Conservation (phyloP, 805 yeast genomes). For the Barnettozyma siamensis region DNA sequence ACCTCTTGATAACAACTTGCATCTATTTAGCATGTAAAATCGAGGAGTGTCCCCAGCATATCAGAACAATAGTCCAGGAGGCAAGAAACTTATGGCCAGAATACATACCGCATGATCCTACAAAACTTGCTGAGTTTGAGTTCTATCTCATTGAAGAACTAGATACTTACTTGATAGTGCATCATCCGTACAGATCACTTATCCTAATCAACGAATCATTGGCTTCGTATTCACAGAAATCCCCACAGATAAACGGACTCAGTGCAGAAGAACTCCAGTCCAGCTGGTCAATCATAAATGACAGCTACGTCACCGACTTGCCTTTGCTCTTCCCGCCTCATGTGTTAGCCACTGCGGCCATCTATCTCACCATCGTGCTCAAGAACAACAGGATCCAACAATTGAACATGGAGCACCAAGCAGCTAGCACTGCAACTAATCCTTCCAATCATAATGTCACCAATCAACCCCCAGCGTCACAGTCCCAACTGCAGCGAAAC, state of each 20-base stretch:
- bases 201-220: constrained; percentile 39
- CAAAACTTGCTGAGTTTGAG: constrained; percentile 92
- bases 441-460: not conserved
- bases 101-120: constrained; percentile 83
- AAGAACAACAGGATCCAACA: constrained; percentile 29
- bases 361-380: constrained; percentile 71
- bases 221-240: constrained; percentile 21
- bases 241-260: constrained; percentile 25
- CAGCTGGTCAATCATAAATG: constrained; percentile 87
- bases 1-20: constrained; percentile 75
- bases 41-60: constrained; percentile 94
- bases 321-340: constrained; percentile 86
- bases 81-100: constrained; percentile 94
- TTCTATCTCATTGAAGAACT: constrained; percentile 89
- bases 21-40: constrained; percentile 88
- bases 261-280: constrained; percentile 71
- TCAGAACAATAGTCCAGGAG: constrained; percentile 74
- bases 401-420: constrained; percentile 17
- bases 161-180: constrained; percentile 62
- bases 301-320: constrained; percentile 81
- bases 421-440: constrained; percentile 28
- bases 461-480: not conserved
- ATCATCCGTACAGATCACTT: constrained; percentile 69
- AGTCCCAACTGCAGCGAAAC: constrained; percentile 9
- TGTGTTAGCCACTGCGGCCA: constrained; percentile 71